phyloP scores from a whole-genome alignment of 371 early-diverging fungal genomes.

The Chytridiales sp. region DNA sequence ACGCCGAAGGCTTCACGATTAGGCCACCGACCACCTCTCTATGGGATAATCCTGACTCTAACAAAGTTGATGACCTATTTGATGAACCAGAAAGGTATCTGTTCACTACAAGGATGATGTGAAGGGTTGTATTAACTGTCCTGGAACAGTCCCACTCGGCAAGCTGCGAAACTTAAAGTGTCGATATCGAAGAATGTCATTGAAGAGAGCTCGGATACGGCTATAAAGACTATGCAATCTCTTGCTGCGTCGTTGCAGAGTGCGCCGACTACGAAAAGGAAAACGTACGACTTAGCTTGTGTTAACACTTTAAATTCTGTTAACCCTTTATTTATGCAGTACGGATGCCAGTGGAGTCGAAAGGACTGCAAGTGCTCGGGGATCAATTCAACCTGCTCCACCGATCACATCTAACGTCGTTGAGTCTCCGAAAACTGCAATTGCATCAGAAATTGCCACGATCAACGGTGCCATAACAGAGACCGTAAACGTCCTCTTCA shows the following conservation, averaged over 20 bases:
- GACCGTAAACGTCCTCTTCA: slow-evolving; percentile 39
- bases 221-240: slow-evolving; percentile 27
- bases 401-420: not conserved
- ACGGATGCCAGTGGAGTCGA: too few relatives aligned
- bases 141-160: not conserved
- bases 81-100: slow-evolving; percentile 1
- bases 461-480: slow-evolving; percentile 28
- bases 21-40: slow-evolving; percentile 14
- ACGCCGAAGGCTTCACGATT: slow-evolving; percentile 42
- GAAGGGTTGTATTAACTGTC: slow-evolving; percentile 11
- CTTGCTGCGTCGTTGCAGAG: slow-evolving; percentile 19
- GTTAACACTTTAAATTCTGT: not conserved
- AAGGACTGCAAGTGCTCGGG: too few relatives aligned
- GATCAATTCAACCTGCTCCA: not conserved
- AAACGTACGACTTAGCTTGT: slow-evolving; percentile 9
- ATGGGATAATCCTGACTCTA: slow-evolving; percentile 6
- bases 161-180: slow-evolving; percentile 29
- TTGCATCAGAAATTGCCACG: not conserved
- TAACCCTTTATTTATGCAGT: too few relatives aligned
- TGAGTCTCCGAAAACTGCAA: not conserved
- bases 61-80: not conserved
- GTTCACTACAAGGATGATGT: slow-evolving; percentile 10
- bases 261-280: slow-evolving; percentile 14
- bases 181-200: slow-evolving; percentile 34
- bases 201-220: slow-evolving; percentile 30